Base-by-base conservation (phyloP, 2,329 filamentous ascomycete species). In the Beauveria caledonica region DNA sequence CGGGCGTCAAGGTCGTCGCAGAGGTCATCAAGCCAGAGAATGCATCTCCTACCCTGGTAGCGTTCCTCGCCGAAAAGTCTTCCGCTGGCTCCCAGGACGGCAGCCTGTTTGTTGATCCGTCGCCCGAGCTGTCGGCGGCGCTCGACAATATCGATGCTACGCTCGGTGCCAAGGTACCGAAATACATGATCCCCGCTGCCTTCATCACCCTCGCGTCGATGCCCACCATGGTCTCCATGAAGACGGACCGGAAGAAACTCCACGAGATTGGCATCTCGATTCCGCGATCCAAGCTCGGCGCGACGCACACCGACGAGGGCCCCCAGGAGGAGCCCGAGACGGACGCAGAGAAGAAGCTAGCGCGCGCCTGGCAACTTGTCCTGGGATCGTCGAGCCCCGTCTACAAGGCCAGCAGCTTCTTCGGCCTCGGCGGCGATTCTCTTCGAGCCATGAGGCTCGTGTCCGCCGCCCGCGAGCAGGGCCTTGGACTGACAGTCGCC, bases 371-470 rank as follows among this genome's bases (percentile, higher is more conserved):
- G 77, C 55, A 62, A 39, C 69, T 69, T 52, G 67, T 78, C 1
- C 69, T 79, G 1, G 74, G 73, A 3, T 61, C 65, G 1, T 71
- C 74, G 9, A 60, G 67, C 17, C 68, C 72, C 5, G 63, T 77
- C 11, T 70, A 71, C 15, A 67, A 70, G 2, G 67, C 72, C 8
- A 76, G 77, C 64, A 76, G 73, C 68, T 81, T 81, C 70, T 77
- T 80, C 65, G 70, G 70, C 1, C 70, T 80, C 1, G 79, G 78
- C 1, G 78, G 80, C 7, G 79, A 82, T 68, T 82, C 79, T 0
- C 70, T 82, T 2, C 71, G 74, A n/a, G 79, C 79, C 2, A 82
- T 82, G 79, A 77, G 71, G 58, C 71, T 82, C 3, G 76, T 80
- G 1, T 73, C 77, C 1, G 71, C 73, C 17, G 76, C 78, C 5